Evolutionary conservation across 1,284 basidiomycete genomes (phyloP).

Genomic region (Crepidotus sp.): DNA sequence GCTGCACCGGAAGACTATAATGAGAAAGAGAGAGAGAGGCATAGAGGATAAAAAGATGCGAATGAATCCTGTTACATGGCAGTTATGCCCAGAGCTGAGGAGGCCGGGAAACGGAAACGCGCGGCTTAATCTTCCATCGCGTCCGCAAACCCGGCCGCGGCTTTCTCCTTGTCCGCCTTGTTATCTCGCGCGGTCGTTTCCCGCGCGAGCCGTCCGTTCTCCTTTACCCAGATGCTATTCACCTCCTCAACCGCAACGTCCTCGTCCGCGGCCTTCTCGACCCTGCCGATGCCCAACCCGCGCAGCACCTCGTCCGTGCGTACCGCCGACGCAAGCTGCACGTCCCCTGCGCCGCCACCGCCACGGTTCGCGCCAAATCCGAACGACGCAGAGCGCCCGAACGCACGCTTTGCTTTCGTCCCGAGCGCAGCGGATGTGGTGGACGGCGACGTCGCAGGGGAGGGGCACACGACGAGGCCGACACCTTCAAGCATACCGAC

Average conservation of each 20-base stretch:
- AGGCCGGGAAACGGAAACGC: background rate
- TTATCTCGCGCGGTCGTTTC: slow-evolving; percentile 38
- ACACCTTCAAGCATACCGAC: slow-evolving; percentile 62
- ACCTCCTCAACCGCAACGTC: slow-evolving; percentile 61
- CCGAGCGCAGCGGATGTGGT: slow-evolving; percentile 27
- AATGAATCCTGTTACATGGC: slow-evolving; percentile 6
- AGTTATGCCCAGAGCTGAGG: slow-evolving; percentile 7
- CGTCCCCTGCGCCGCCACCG: slow-evolving; percentile 36
- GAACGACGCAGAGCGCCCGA: slow-evolving; percentile 54
- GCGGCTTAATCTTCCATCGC: slow-evolving; percentile 42
- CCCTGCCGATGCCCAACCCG: slow-evolving; percentile 46
- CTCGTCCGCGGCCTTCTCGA: slow-evolving; percentile 22
- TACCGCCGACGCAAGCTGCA: slow-evolving; percentile 48
- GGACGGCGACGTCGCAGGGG: slow-evolving; percentile 26
- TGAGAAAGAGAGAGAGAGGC: background rate
- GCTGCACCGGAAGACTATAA: slow-evolving; percentile 1
- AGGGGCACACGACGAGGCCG: slow-evolving; percentile 48
- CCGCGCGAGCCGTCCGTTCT: slow-evolving; percentile 43
- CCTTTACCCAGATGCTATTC: slow-evolving; percentile 57
- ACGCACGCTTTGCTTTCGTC: slow-evolving; percentile 33
- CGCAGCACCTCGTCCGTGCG: slow-evolving; percentile 57
- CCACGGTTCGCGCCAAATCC: slow-evolving; percentile 33
- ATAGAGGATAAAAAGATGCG: background rate
- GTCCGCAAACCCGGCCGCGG: slow-evolving; percentile 36
- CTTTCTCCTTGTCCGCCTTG: slow-evolving; percentile 23